Evolutionary conservation across 1,284 basidiomycete genomes (phyloP), one percentile per base, ranked within the genome.

Genomic region (Heterobasidion occidentale): DNA sequence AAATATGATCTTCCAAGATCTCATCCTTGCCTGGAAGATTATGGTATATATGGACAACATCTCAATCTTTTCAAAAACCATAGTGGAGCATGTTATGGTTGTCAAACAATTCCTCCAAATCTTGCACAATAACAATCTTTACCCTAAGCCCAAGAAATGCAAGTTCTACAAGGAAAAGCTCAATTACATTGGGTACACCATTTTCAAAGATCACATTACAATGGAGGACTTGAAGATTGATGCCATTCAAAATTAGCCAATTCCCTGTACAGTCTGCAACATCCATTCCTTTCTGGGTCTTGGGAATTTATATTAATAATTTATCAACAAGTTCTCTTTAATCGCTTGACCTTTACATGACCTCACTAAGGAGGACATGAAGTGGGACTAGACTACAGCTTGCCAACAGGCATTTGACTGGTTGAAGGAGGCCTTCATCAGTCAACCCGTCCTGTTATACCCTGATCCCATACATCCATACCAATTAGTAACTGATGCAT

Each of bases 201-300:
- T 47, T 19, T n/a, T 2, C 1, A 9, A 47, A 9, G n/a, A 47
- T 3, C 9, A 47, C 9, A 1, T 47, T 9, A 2, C 9, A 19
- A 47, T 47, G 17, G 46, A 47, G 9, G 11, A 9, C 1, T 9
- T 2, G 1, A 47, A 47, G 46, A 19, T 27, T 17, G n/a, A 47
- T 9, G 46, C 12, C 1, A 11, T 19, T 12, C 9, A 9, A 14
- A 27, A 47, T 1, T 47, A 3, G 46, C 46, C 3, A 1, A 19
- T 17, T 9, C 46, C 17, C 14, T 33, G 12, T 4, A 27, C 12
- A 27, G 0, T 51, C 44, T 17, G 69, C 70, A 35, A 61, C 58
- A 17, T 47, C 1, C 3, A 3, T 9, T 27, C 2, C 9, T 47
- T 47, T 3, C 4, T 47, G 3, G 46, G 46, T 2, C 17, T 47